Evolutionary conservation across 2,329 filamentous ascomycete species (phyloP), one percentile per base, ranked within the genome.

Genomic region (Westerdykella aurantiaca): DNA sequence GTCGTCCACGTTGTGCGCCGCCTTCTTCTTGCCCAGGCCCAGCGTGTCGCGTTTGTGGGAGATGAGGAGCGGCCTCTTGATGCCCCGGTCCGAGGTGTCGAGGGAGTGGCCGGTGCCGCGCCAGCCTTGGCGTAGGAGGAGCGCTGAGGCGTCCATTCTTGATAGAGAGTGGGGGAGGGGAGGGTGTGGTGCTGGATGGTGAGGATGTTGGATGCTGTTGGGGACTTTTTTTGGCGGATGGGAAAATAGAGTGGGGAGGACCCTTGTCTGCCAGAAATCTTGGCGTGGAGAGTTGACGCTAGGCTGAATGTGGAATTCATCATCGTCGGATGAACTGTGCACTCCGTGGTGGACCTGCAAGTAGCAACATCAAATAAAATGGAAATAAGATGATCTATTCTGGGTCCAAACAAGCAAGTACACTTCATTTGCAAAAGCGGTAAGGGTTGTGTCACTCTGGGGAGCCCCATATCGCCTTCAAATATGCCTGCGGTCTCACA

Each of bases 51-150:
- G 78, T 69, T 95, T 95, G 57, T 86, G 84, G 46, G 85, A 82
- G 44, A 95, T 78, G 31, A 95, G 81, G 22, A 97, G 78, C 5
- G 91, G 91, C 56, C 86, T 86, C 21, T 83, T 81, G 43, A 97
- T 82, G 35, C 91, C 91, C 49, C 83, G 83, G 41, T 77, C 75
- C 64, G 85, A 82, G 14, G 75, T 81, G 48, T 95, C 89, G 21
- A 97, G 83, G 1, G 89, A 88, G 69, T 95, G 88, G 51, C 91
- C 91, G 31, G 82, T 80, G 53, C 91, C 91, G 46, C 85, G 82
- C 91, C 91, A 97, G 65, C 91, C 91, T 68, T 95, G 89, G 55
- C 82, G 79, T 54, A 83, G 82, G 56, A 97, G 82, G 57, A 93
- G 84, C 57, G 85, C 85, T 66, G 86, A 78, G 43, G 90, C 86